phyloP scores from a whole-genome alignment of 1,284 basidiomycete species.

The Caloboletus inedulis region DNA sequence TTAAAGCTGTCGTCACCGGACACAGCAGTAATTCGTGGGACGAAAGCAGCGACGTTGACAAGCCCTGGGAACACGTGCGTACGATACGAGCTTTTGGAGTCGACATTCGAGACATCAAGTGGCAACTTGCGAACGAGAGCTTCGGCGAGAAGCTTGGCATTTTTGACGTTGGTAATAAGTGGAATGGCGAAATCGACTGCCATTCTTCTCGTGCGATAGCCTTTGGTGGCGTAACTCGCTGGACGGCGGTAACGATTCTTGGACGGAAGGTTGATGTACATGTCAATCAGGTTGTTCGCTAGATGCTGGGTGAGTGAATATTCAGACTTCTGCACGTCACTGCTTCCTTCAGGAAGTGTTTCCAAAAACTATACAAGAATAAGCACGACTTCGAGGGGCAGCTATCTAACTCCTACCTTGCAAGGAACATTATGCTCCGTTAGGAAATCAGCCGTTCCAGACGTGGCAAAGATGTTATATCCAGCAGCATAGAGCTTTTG shows the following conservation, averaged over 20 bases:
- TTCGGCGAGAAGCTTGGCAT: conserved; percentile 95
- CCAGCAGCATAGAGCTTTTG: conserved; percentile 94
- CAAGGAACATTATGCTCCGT: conserved; percentile 81
- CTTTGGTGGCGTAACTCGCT: conserved; percentile 95
- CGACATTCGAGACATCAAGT: conserved; percentile 86
- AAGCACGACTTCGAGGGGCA: neutral
- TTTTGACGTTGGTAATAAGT: conserved; percentile 98
- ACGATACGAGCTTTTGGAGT: conserved; percentile 92
- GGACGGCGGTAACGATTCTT: conserved; percentile 98
- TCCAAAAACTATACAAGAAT: conserved; percentile 74
- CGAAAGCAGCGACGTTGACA: conserved; percentile 85
- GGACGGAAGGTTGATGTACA: conserved; percentile 99
- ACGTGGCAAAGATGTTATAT: conserved; percentile 96
- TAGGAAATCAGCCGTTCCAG: conserved; percentile 95
- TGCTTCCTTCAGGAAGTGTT: conserved; percentile 73
- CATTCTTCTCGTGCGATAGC: conserved; percentile 96
- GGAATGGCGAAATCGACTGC: conserved; percentile 99
- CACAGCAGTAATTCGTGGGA: conserved; percentile 69
- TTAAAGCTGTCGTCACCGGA: conserved; percentile 61
- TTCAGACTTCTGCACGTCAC: conserved; percentile 86
- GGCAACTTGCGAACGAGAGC: conserved; percentile 88
- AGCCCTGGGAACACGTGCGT: conserved; percentile 93
- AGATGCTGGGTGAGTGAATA: conserved; percentile 94
- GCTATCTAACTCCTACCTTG: conserved; percentile 53
- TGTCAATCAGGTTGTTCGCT: conserved; percentile 94